These are phyloP conservation scores for Amaranthus hypochondriacus DNA, from an alignment of 148 eudicot species.

Conservation along the genomic window DNA sequence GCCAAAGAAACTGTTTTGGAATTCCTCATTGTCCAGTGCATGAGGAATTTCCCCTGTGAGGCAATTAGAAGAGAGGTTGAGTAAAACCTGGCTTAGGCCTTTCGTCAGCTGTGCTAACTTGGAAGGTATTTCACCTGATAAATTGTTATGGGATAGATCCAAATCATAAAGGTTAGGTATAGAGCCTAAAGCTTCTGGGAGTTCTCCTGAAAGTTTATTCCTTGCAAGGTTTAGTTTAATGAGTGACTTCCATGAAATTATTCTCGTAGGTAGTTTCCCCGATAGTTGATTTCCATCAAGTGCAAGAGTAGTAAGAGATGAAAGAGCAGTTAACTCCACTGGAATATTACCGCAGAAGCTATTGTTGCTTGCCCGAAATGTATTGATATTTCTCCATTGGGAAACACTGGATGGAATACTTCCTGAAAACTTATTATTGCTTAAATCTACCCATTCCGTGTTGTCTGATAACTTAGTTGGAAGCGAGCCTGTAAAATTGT, in stretches of 20 bases:
- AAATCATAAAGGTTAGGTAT: slow-evolving; percentile 37
- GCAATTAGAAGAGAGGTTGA: too few relatives aligned
- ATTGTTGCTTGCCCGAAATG: slow-evolving; percentile 53
- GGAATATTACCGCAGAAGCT: slow-evolving; percentile 44
- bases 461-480: slow-evolving; percentile 40
- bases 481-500: slow-evolving; percentile 45
- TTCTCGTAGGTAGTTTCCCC: slow-evolving; percentile 49
- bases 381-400: slow-evolving; percentile 36
- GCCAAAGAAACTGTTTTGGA: too few relatives aligned
- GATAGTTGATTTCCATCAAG: slow-evolving; percentile 62
- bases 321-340: slow-evolving; percentile 38
- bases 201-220: slow-evolving; percentile 44
- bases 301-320: slow-evolving; percentile 23
- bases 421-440: slow-evolving; percentile 47
- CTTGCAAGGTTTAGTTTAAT: slow-evolving; percentile 36
- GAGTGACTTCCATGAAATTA: slow-evolving; percentile 47
- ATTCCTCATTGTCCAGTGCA: too few relatives aligned
- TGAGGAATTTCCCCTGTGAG: too few relatives aligned
- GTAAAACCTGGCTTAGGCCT: too few relatives aligned
- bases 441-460: slow-evolving; percentile 18
- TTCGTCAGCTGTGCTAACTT: too few relatives aligned
- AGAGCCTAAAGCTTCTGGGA: slow-evolving; percentile 41
- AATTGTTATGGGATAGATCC: slow-evolving; percentile 46
- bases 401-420: slow-evolving; percentile 51
- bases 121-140: slow-evolving; percentile 58